These are phyloP conservation scores for Eucalyptus erythrocorys DNA, from an alignment of 345 rosid species.

Conservation along the genomic window DNA sequence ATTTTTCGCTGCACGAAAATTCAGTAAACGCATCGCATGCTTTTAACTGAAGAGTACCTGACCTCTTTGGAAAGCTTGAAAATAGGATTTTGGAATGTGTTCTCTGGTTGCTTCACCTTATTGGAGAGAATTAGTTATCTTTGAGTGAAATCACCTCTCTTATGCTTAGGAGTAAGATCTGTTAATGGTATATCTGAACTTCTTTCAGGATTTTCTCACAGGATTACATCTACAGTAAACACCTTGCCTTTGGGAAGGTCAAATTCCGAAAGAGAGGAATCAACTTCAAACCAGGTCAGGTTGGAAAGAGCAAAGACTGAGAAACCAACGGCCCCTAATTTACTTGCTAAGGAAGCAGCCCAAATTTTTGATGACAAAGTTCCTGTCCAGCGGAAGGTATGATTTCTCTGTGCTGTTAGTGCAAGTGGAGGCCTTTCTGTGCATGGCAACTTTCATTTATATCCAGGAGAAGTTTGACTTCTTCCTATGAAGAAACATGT, in stretches of 20 bases:
- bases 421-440: not conserved
- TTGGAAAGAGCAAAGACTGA: slow-evolving; percentile 74
- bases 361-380: slow-evolving; percentile 66
- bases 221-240: slow-evolving; percentile 17
- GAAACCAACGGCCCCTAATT: slow-evolving; percentile 34
- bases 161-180: not conserved
- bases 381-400: slow-evolving; percentile 70
- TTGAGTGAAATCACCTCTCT: not conserved
- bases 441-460: not conserved
- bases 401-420: not conserved
- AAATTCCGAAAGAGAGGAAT: slow-evolving; percentile 17
- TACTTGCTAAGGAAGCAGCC: slow-evolving; percentile 73
- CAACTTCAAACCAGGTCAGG: slow-evolving; percentile 31
- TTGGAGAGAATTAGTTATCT: not conserved
- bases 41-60: not conserved
- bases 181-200: not conserved
- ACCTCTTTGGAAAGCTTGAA: not conserved
- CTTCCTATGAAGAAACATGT: not conserved
- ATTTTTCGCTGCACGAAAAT: not conserved
- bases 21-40: not conserved
- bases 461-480: not conserved
- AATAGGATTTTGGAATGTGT: not conserved
- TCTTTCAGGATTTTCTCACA: slow-evolving; percentile 21
- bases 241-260: slow-evolving; percentile 15
- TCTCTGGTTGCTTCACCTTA: not conserved